Evolutionary conservation across 1,284 basidiomycete genomes (phyloP), one percentile per base, ranked within the genome.

Genomic region (Pulveroboletus sp.): DNA sequence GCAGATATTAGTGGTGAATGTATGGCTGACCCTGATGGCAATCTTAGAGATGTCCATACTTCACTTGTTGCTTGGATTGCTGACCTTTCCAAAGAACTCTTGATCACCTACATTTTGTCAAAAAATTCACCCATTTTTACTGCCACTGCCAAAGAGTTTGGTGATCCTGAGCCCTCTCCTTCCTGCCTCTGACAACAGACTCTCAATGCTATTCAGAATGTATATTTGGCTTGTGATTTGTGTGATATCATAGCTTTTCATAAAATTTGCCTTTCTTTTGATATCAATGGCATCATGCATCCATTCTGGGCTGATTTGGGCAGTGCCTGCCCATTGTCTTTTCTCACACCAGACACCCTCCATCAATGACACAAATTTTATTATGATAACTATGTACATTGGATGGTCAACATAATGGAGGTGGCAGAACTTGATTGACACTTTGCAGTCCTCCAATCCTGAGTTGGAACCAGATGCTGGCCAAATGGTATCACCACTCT

Each of bases 291-390:
- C 6, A 33, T 64, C 1, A 31, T 60, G 2, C 0, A 10, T 0
- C 62, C 47, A 4, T 64, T 64, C 15, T 64, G 64, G 59, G 4
- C 2, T 0, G 33, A 62, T 12, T 64, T 55, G 59, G 63, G 51
- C 1, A 15, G 45, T 20, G 49, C 59, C 1, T 61, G 54, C 20
- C 62, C 53, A 0, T 66, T 47, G 0, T 0, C 2, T 2, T 66
- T 64, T 38, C 58, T 64, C 29, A 64, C 39, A 0, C 61, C 51
- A 0, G 56, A 65, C n/a, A 39, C 43, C 1, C 52, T 63, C 3
- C 52, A 63, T 14, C 49, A 65, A 17, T 64, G 63, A 57, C 52
- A 59, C 2, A 59, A 59, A 3, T 59, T 59, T 7, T 59, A 22
- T 7, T 59, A 25, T 7, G 49, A 59, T 3, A 49, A 59, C n/a